Evolutionary conservation across 1,139 yeast species (phyloP).

Genomic region (Geotrichum cucujoidarum): DNA sequence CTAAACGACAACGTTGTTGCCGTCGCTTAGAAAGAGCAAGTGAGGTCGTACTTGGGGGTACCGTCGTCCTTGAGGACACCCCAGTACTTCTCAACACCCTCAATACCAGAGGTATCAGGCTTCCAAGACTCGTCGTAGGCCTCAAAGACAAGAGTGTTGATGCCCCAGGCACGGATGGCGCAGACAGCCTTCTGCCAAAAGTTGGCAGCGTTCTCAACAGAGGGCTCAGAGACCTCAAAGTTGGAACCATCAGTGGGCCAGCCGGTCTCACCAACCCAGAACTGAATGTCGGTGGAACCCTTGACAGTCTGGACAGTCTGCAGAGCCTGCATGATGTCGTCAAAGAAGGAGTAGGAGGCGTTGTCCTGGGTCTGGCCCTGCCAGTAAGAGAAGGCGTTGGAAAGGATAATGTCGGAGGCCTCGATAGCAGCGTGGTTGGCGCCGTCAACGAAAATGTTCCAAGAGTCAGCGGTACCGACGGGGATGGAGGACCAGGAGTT

Average conservation of each 20-base stretch:
- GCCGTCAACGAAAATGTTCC: conserved; percentile 88
- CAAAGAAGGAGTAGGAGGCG: conserved; percentile 85
- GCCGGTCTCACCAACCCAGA: conserved; percentile 98
- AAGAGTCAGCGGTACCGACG: conserved; percentile 92
- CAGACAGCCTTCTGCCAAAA: conserved; percentile 88
- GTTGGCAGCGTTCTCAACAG: conserved; percentile 63
- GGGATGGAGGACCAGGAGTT: conserved; percentile 62
- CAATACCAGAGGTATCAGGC: conserved; percentile 76
- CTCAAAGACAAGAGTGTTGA: conserved; percentile 87
- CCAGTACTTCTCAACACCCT: conserved; percentile 89
- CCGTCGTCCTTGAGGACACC: conserved; percentile 69
- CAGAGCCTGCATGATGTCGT: conserved; percentile 94
- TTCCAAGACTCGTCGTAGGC: conserved; percentile 96
- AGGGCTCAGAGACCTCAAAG: conserved; percentile 51
- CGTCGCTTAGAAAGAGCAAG: conserved; percentile 15
- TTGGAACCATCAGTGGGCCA: conserved; percentile 91
- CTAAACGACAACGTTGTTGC: no score
- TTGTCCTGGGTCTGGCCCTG: conserved; percentile 85
- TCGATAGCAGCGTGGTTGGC: conserved; percentile 61
- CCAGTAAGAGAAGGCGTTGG: conserved; percentile 98
- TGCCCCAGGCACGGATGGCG: conserved; percentile 92
- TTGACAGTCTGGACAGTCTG: conserved; percentile 78
- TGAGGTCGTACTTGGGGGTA: conserved; percentile 34
- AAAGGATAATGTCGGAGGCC: conserved; percentile 79
- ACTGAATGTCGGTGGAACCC: conserved; percentile 75